Percentiles rank a stretch among this genome's conserved stretches.
These are phyloP conservation scores for Letharia lupina DNA, from an alignment of 495 filamentous ascomycete species.

Conservation along the genomic window DNA sequence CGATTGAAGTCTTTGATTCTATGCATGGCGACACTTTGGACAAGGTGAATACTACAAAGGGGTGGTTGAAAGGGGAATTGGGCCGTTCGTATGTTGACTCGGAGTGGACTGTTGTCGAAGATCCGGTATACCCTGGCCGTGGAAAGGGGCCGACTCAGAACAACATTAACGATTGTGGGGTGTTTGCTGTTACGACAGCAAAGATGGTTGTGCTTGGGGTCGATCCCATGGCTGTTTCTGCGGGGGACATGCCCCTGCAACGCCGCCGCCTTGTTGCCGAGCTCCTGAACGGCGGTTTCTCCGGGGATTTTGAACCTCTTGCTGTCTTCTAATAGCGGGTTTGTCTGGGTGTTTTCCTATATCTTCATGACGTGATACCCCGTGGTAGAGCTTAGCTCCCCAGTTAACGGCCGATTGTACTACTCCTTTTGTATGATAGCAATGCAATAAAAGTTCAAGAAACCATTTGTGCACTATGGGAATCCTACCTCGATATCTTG, in stretches of 20 bases:
- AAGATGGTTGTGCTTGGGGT: constrained; percentile 59
- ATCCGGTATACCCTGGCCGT: constrained; percentile 27
- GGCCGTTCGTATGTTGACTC: constrained; percentile 44
- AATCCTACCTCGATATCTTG: background rate
- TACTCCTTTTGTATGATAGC: background rate
- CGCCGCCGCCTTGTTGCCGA: constrained; percentile 60
- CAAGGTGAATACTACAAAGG: constrained; percentile 37
- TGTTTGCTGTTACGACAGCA: constrained; percentile 67
- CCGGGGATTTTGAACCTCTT: constrained; percentile 21
- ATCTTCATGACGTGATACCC: background rate
- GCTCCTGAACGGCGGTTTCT: constrained; percentile 58
- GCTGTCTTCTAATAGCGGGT: constrained; percentile 13
- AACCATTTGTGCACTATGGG: background rate
- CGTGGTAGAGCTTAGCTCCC: background rate
- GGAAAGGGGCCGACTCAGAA: constrained; percentile 44
- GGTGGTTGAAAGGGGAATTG: constrained; percentile 54
- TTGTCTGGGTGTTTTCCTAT: background rate
- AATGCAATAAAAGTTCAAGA: background rate
- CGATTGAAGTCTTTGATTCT: constrained; percentile 70
- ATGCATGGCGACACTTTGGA: constrained; percentile 37
- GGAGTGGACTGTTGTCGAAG: constrained; percentile 53
- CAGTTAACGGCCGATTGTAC: background rate
- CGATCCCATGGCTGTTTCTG: constrained; percentile 50
- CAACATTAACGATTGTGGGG: constrained; percentile 73
- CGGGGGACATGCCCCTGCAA: constrained; percentile 49